These are phyloP conservation scores for Mycena vulgaris DNA, from an alignment of 768 basidiomycete genomes.

Conservation along the genomic window DNA sequence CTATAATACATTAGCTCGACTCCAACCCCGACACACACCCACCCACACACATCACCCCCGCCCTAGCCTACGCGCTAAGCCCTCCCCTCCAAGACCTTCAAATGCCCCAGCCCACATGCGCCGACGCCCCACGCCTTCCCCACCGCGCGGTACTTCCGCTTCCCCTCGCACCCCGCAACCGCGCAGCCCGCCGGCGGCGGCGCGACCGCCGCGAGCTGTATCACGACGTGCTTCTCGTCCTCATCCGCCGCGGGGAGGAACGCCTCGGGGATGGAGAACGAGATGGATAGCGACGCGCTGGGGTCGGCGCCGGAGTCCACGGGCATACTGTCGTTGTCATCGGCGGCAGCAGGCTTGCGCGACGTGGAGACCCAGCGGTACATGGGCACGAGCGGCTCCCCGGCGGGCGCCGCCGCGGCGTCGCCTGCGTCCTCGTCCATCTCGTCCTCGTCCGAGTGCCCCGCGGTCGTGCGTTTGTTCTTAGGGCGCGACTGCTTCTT, in stretches of 20 bases:
- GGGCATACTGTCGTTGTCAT: slow-evolving; percentile 6
- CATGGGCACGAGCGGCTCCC: slow-evolving; percentile 55
- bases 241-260: slow-evolving; percentile 24
- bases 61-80: too few relatives aligned
- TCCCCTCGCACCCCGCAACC: slow-evolving; percentile 57
- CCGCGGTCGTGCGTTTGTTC: slow-evolving; percentile 58
- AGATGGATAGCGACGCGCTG: background rate
- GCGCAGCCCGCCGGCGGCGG: slow-evolving; percentile 51
- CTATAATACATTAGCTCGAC: too few relatives aligned
- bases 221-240: background rate
- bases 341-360: slow-evolving; percentile 34
- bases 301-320: background rate
- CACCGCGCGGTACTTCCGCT: slow-evolving; percentile 64
- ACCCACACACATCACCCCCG: too few relatives aligned
- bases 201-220: slow-evolving; percentile 31
- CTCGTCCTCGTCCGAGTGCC: slow-evolving; percentile 47
- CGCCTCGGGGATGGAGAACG: slow-evolving; percentile 33
- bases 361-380: slow-evolving; percentile 67
- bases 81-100: slow-evolving; percentile 55
- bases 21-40: too few relatives aligned
- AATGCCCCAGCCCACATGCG: slow-evolving; percentile 64
- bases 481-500: slow-evolving; percentile 71
- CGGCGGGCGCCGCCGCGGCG: slow-evolving; percentile 30
- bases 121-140: slow-evolving; percentile 57
- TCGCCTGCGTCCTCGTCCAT: slow-evolving; percentile 59